Evolutionary conservation across 208 protist species (phyloP).

Genomic region (Blechomonas ayalai): DNA sequence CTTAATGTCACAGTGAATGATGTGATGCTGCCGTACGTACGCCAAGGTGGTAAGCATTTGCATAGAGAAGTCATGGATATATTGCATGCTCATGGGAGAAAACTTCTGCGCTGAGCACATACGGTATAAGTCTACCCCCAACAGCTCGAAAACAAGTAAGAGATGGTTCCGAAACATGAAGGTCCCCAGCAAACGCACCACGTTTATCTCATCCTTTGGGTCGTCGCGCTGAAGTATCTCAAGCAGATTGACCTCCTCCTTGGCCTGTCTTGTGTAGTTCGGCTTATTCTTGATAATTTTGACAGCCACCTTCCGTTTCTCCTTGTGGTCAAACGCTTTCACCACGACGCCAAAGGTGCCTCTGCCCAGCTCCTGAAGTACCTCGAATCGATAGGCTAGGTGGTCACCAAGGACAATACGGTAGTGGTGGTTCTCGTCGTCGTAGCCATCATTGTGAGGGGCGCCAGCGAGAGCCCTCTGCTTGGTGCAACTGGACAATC

Average conservation of each 20-base stretch:
- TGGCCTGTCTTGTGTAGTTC: constrained; percentile 74
- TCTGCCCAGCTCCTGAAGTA: constrained; percentile 69
- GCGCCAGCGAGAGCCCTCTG: constrained; percentile 28
- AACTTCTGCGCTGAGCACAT: constrained; percentile 66
- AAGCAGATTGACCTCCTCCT: constrained; percentile 80
- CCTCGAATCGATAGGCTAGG: constrained; percentile 89
- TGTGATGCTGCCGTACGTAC: constrained; percentile 49
- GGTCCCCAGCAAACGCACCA: constrained; percentile 57
- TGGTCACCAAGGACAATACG: constrained; percentile 87
- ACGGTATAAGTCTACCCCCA: constrained; percentile 64
- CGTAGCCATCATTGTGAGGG: constrained; percentile 84
- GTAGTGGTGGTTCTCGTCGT: constrained; percentile 94
- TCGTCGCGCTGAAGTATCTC: constrained; percentile 50
- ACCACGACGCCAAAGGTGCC: constrained; percentile 90
- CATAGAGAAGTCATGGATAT: constrained; percentile 63
- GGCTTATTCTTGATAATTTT: constrained; percentile 86
- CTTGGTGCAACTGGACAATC: constrained; percentile 44
- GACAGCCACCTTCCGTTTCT: constrained; percentile 41
- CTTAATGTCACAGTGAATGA: constrained; percentile 97
- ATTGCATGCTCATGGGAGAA: constrained; percentile 55
- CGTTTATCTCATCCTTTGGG: constrained; percentile 43
- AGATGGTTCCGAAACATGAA: constrained; percentile 72
- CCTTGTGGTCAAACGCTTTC: constrained; percentile 68
- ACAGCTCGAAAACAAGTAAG: constrained; percentile 71
- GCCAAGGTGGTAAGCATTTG: constrained; percentile 61